These are phyloP conservation scores for Coniferiporia sulphurascens DNA, from an alignment of 1,284 basidiomycete species.

Conservation along the genomic window DNA sequence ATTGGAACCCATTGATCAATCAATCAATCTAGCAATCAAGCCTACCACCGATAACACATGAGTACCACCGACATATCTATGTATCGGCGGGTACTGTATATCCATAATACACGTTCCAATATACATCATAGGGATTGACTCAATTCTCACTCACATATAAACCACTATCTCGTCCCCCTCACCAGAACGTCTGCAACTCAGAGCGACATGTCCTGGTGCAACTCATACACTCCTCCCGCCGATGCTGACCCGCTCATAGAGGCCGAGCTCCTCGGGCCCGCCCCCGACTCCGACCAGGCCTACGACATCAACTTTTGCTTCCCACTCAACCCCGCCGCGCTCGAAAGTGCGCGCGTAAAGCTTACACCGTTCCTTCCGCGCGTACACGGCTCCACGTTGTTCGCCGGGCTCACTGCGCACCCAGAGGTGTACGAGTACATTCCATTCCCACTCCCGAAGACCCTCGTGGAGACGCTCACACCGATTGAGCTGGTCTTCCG, in stretches of 20 bases:
- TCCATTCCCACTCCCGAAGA: conserved; percentile 13
- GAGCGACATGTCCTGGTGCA: too few relatives aligned
- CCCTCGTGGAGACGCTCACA: conserved; percentile 13
- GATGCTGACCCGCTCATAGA: neutral
- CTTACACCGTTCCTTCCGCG: conserved; percentile 36
- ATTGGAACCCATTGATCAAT: too few relatives aligned
- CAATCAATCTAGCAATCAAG: too few relatives aligned
- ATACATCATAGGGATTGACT: too few relatives aligned
- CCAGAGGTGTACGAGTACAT: conserved; percentile 19
- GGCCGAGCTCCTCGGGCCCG: conserved; percentile 17
- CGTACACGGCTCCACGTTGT: conserved; percentile 29
- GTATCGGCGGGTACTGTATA: too few relatives aligned
- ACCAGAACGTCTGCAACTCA: too few relatives aligned
- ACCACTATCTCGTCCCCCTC: too few relatives aligned
- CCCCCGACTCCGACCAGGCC: neutral
- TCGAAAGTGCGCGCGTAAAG: conserved; percentile 35
- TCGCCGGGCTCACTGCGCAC: conserved; percentile 20
- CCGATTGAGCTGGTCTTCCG: conserved; percentile 20
- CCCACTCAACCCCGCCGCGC: conserved; percentile 3
- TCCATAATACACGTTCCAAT: too few relatives aligned
- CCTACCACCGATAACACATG: too few relatives aligned
- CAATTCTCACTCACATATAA: too few relatives aligned
- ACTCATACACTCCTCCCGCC: too few relatives aligned
- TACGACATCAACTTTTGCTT: conserved; percentile 33
- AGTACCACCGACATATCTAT: too few relatives aligned